Percentiles rank a stretch among this genome's conserved stretches.
Conservation (phyloP, 306 rosid species). For the Echinosophora koreensis region DNA sequence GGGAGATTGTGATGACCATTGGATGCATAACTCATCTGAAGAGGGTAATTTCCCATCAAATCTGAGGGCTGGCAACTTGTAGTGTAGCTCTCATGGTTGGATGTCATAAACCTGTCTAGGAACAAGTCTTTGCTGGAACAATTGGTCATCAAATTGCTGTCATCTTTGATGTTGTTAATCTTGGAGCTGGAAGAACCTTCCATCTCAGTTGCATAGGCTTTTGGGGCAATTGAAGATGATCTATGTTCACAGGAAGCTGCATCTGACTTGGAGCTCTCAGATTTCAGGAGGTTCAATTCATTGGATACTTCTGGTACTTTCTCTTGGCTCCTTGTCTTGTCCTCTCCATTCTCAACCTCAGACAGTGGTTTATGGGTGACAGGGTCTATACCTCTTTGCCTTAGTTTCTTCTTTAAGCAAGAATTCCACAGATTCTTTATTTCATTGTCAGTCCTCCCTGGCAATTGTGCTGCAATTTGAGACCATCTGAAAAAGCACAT, state of each 20-base stretch:
- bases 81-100: constrained; percentile 49
- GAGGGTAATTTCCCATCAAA: constrained; percentile 58
- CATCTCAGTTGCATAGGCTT: constrained; percentile 41
- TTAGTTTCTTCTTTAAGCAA: constrained; percentile 83
- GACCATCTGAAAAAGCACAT: constrained; percentile 72
- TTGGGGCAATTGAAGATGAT: constrained; percentile 48
- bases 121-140: constrained; percentile 49
- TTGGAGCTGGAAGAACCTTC: constrained; percentile 54
- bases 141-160: constrained; percentile 35
- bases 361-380: constrained; percentile 76
- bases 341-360: constrained; percentile 56
- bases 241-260: constrained; percentile 48
- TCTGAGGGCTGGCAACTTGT: constrained; percentile 53
- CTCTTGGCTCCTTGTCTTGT: constrained; percentile 45
- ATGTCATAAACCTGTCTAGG: constrained; percentile 49
- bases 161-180: constrained; percentile 33
- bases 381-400: constrained; percentile 89
- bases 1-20: constrained; percentile 37
- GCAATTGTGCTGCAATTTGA: constrained; percentile 83
- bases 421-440: constrained; percentile 95
- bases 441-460: constrained; percentile 93
- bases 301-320: constrained; percentile 41
- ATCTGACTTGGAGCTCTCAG: constrained; percentile 57
- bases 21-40: constrained; percentile 52
- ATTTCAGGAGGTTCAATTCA: constrained; percentile 56